Evolutionary conservation across 164 flowering plant genomes (phyloP), one percentile per base, ranked within the genome.

Genomic region (Nymphaea colorata): DNA sequence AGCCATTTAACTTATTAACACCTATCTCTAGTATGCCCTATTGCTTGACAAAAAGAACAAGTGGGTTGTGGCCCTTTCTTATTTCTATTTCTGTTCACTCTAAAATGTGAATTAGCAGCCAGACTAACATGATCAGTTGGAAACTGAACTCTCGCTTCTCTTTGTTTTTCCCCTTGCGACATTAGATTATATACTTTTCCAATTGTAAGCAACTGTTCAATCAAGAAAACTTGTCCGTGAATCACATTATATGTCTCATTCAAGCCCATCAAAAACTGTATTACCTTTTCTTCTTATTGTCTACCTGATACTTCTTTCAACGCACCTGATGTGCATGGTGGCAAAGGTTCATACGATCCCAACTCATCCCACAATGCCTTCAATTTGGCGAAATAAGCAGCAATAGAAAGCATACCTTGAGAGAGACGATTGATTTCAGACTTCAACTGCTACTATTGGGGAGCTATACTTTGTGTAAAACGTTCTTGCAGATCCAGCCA

Each of bases 151-250:
- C 42, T 18, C 5, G 57, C 8, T 15, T 57, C 69, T 15, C 17
- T 55, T 25, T 67, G 62, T 4, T n/a, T 67, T 62, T 68, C 71
- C 25, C 61, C 71, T 43, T 68, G 71, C 2, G 61, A n/a, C 2
- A 62, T 14, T 5, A 68, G 66, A 25, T 53, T 43, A 11, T 62
- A 68, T 3, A 8, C 66, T n/a, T 61, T 68, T 0, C 59, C 43
- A 36, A 68, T 14, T 2, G 16, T 43, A 4, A 18, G 71, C 11
- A 60, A 1, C 0, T 47, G 64, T 15, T 43, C 55, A 53, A 42
- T 68, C 3, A 42, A 17, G 2, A 68, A 47, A 3, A 68, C 61
- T 41, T 68, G 59, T 43, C 59, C 17, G 3, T 0, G 65, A 43
- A 68, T 15, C 43, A 43, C 7, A 3, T 17, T 0, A 17, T 43